Conservation (phyloP, 192 early-diverging fungal species). For the Spinellus fusiger region DNA sequence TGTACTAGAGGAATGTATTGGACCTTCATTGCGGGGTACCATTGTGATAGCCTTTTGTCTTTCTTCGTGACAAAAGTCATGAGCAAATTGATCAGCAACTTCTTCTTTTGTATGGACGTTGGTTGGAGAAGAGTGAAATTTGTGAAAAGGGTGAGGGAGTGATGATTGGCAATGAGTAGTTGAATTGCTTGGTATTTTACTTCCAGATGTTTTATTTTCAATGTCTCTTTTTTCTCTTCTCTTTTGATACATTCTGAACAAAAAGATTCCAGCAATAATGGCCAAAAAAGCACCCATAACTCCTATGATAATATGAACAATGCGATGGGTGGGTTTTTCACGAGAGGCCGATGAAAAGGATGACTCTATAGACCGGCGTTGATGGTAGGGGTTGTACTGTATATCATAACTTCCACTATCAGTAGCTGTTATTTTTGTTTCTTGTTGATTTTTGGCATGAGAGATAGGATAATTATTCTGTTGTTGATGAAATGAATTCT, state of each 20-base stretch:
- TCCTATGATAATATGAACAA: constrained; percentile 7
- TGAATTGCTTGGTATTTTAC: background rate
- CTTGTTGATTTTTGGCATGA: too few species aligned
- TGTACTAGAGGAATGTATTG: background rate
- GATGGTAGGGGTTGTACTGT: background rate
- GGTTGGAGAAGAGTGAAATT: too few species aligned
- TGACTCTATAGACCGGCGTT: background rate
- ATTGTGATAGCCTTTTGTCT: background rate
- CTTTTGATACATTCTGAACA: background rate
- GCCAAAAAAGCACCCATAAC: constrained; percentile 3
- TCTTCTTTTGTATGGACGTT: too few species aligned
- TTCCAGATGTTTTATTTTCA: background rate
- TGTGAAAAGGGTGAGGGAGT: too few species aligned
- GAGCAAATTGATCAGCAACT: constrained; percentile 10
- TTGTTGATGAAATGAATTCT: too few species aligned
- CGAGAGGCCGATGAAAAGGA: background rate
- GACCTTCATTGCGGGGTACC: background rate
- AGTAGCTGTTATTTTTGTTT: too few species aligned
- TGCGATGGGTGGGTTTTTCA: constrained; percentile 2
- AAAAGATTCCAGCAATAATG: background rate
- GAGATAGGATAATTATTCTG: too few species aligned
- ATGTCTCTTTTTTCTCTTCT: constrained; percentile 1
- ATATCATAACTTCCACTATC: too few species aligned
- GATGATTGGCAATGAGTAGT: too few species aligned
- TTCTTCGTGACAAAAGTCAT: constrained; percentile 1